phyloP scores from a whole-genome alignment of 1,284 basidiomycete species.

The Tilletia indica region DNA sequence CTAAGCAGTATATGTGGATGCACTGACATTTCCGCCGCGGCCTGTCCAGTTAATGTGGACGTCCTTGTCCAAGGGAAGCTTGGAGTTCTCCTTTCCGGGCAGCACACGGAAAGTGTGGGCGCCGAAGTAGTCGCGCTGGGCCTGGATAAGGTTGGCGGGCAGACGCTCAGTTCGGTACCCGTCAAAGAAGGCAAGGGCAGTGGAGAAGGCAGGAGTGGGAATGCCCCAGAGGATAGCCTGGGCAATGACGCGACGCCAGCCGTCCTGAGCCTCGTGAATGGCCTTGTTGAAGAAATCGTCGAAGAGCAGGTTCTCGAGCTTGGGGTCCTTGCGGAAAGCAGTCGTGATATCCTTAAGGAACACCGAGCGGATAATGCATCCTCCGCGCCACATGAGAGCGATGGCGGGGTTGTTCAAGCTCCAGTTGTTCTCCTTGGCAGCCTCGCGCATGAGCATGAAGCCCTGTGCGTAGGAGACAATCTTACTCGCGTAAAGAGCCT shows the following conservation, averaged over 20 bases:
- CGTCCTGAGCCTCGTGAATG: slow-evolving; percentile 89
- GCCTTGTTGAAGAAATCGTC: slow-evolving; percentile 97
- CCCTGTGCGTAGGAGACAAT: slow-evolving; percentile 85
- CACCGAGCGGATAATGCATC: slow-evolving; percentile 81
- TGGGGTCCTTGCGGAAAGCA: slow-evolving; percentile 81
- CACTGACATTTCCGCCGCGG: slow-evolving; percentile 87
- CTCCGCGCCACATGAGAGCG: slow-evolving; percentile 98
- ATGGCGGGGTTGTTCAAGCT: slow-evolving; percentile 80
- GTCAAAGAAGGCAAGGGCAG: slow-evolving; percentile 97
- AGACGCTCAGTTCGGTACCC: slow-evolving; percentile 85
- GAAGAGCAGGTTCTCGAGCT: slow-evolving; percentile 90
- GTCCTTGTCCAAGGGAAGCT: slow-evolving; percentile 72
- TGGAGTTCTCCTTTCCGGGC: slow-evolving; percentile 47
- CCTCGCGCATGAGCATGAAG: slow-evolving; percentile 99
- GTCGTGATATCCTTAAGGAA: slow-evolving; percentile 62
- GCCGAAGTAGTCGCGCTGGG: slow-evolving; percentile 67
- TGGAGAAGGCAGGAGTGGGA: slow-evolving; percentile 91
- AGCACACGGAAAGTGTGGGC: slow-evolving; percentile 42
- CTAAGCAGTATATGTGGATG: slow-evolving; percentile 86
- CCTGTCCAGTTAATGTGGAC: slow-evolving; percentile 72
- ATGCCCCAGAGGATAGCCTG: slow-evolving; percentile 98
- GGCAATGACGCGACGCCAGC: slow-evolving; percentile 95
- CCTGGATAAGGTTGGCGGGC: slow-evolving; percentile 89
- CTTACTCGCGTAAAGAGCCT: slow-evolving; percentile 98
- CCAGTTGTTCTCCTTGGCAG: slow-evolving; percentile 82